Evolutionary conservation across 768 basidiomycete species (phyloP).

Genomic region (Austroboletus eburneus): DNA sequence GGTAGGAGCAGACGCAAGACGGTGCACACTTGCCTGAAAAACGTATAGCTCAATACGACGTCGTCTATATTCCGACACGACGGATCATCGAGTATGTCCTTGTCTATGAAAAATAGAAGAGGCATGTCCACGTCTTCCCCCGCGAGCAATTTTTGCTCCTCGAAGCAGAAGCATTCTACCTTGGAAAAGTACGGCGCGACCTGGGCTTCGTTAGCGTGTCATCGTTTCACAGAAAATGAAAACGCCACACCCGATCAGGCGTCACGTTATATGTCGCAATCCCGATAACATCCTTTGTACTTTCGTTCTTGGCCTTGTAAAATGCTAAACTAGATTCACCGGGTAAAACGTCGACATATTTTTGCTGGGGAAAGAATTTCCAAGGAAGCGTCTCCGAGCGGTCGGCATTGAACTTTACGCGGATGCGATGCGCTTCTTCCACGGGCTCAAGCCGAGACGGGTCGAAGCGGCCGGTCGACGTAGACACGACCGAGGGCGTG

Average conservation of each 20-base stretch:
- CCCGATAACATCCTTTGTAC: constrained; percentile 86
- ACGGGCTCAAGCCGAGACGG: constrained; percentile 81
- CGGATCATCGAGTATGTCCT: constrained; percentile 93
- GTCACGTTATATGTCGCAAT: constrained; percentile 99
- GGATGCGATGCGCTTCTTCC: constrained; percentile 68
- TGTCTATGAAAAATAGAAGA: constrained; percentile 97
- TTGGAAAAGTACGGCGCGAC: constrained; percentile 98
- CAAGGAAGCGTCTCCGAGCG: constrained; percentile 86
- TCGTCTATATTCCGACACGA: constrained; percentile 83
- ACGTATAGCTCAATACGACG: constrained; percentile 93
- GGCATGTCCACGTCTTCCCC: constrained; percentile 99
- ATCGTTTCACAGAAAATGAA: not conserved
- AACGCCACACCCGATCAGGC: constrained; percentile 88
- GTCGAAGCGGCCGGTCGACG: constrained; percentile 59
- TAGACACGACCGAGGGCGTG: constrained; percentile 82
- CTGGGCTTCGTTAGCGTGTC: constrained; percentile 36
- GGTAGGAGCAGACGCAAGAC: not conserved
- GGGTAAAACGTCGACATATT: constrained; percentile 83
- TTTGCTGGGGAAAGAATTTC: constrained; percentile 89
- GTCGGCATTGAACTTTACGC: constrained; percentile 95
- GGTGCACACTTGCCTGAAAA: constrained; percentile 70
- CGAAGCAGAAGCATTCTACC: constrained; percentile 99
- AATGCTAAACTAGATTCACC: constrained; percentile 97
- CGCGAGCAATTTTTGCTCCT: constrained; percentile 92
- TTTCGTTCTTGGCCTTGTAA: constrained; percentile 87